A percentile compares a stretch with the other conserved stretches of the same genome.
These are phyloP conservation scores for Lepidium sativum DNA, from an alignment of 345 rosid genomes.

Conservation along the genomic window DNA sequence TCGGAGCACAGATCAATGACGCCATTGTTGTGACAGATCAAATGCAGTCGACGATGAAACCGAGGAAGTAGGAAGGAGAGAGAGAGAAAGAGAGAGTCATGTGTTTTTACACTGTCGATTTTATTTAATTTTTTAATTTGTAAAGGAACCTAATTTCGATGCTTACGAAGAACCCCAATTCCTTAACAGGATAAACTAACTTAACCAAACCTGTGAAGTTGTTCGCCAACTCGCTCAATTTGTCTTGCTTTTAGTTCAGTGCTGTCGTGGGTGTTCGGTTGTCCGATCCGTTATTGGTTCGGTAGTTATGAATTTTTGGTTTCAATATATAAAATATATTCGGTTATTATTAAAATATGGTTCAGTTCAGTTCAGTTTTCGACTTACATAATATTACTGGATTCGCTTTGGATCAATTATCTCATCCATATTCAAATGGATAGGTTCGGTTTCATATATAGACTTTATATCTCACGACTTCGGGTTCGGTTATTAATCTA, in stretches of 20 bases:
- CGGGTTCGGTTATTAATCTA: no score
- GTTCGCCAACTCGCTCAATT: neutral
- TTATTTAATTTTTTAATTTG: neutral
- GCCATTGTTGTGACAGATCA: constrained; percentile 38
- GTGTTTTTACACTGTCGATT: neutral
- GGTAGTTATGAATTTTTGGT: no score
- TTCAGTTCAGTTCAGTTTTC: no score
- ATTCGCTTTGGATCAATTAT: no score
- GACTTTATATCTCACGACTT: no score
- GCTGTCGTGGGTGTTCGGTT: neutral
- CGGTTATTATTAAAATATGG: no score
- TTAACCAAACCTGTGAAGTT: constrained; percentile 6
- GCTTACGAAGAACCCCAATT: constrained; percentile 18
- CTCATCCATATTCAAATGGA: no score
- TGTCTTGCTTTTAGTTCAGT: neutral
- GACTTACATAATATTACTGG: no score
- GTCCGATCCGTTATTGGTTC: no score
- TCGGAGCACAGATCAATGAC: constrained; percentile 37
- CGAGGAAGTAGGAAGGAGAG: constrained; percentile 16
- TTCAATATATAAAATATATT: no score
- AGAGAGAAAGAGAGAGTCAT: neutral
- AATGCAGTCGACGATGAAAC: constrained; percentile 24
- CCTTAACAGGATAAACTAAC: neutral
- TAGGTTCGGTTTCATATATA: no score
- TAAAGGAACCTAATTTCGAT: constrained; percentile 22